Conservation (phyloP, 768 basidiomycete genomes). For the Termitomyces sp. region DNA sequence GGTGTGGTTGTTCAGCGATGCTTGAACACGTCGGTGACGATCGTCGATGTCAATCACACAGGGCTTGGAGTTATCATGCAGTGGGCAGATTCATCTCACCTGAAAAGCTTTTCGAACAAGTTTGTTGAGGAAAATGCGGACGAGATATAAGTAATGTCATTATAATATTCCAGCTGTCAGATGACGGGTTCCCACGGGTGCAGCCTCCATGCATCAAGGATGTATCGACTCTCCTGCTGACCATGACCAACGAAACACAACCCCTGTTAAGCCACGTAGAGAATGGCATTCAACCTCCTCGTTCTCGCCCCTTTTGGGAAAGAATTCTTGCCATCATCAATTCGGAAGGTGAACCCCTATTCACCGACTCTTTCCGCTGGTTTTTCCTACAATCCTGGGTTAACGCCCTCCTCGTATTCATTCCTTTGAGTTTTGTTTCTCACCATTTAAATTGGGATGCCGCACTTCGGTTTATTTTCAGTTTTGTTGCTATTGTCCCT, state of each 20-base stretch:
- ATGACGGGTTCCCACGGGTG: slow-evolving; percentile 6
- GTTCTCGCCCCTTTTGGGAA: slow-evolving; percentile 19
- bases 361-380: slow-evolving; percentile 48
- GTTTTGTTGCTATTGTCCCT: slow-evolving; percentile 81
- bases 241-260: slow-evolving; percentile 24
- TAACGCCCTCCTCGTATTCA: slow-evolving; percentile 74
- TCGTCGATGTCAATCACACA: slow-evolving; percentile 45
- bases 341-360: slow-evolving; percentile 61
- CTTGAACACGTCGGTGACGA: slow-evolving; percentile 52
- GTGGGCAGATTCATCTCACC: slow-evolving; percentile 54
- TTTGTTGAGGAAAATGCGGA: slow-evolving; percentile 51
- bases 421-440: slow-evolving; percentile 66
- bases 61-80: slow-evolving; percentile 37
- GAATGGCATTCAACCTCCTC: neutral
- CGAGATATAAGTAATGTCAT: slow-evolving; percentile 22
- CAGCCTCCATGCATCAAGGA: slow-evolving; percentile 9
- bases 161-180: neutral
- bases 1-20: slow-evolving; percentile 31
- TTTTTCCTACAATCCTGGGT: slow-evolving; percentile 64
- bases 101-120: slow-evolving; percentile 25
- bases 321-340: slow-evolving; percentile 31
- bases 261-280: neutral
- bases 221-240: neutral
- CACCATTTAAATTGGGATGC: slow-evolving; percentile 73
- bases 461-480: slow-evolving; percentile 65